phyloP scores from a whole-genome alignment of 129 eudicot species.

The Calendula officinalis region DNA sequence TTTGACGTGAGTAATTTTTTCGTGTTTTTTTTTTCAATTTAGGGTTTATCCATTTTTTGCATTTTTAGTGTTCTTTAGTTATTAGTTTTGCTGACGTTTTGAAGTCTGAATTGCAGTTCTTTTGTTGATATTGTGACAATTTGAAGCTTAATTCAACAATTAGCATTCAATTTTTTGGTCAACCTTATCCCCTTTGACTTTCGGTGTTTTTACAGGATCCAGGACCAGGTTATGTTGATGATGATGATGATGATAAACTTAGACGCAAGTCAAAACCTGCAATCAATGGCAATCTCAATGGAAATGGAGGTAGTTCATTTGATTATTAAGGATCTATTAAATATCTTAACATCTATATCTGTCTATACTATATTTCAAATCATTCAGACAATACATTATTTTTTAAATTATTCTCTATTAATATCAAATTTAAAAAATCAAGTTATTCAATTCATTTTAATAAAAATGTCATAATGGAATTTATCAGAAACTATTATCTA shows the following conservation, averaged over 20 bases:
- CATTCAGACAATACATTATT: too few species aligned
- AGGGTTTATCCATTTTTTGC: neutral
- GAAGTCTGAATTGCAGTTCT: too few species aligned
- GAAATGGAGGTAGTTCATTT: slow-evolving; percentile 41
- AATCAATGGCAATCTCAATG: slow-evolving; percentile 27
- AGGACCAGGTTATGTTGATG: slow-evolving; percentile 39
- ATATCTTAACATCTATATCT: neutral
- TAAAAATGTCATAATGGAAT: too few species aligned
- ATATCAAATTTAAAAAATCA: too few species aligned
- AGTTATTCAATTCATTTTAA: too few species aligned
- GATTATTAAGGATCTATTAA: slow-evolving; percentile 5
- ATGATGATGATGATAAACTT: slow-evolving; percentile 40
- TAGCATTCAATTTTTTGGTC: slow-evolving; percentile 1
- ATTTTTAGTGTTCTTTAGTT: slow-evolving; percentile 3
- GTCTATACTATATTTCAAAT: neutral
- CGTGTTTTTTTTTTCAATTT: neutral
- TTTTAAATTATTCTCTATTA: too few species aligned
- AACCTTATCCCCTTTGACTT: slow-evolving; percentile 5
- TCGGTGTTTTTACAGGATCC: slow-evolving; percentile 53
- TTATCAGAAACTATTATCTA: too few species aligned
- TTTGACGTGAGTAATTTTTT: slow-evolving; percentile 40
- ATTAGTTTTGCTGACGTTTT: neutral
- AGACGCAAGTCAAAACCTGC: slow-evolving; percentile 41
- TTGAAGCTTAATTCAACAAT: slow-evolving; percentile 3
- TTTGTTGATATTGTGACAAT: neutral